These are phyloP conservation scores for Umbelopsis isabellina DNA, from an alignment of 192 early-diverging fungal genomes.

Conservation along the genomic window DNA sequence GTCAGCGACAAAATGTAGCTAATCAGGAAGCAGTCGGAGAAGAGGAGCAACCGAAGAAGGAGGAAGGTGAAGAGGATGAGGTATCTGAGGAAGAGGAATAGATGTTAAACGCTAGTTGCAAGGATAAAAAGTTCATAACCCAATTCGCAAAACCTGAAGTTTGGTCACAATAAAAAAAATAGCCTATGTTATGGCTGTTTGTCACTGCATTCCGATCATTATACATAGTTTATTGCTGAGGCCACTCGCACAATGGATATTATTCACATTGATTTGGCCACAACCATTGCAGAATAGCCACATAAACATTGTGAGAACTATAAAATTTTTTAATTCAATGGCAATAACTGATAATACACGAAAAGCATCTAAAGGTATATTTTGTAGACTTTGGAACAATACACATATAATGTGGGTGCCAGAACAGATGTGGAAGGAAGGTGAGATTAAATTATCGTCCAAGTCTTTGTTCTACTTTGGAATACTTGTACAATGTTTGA, in stretches of 20 bases:
- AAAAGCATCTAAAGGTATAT: neutral
- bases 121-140: too few species aligned
- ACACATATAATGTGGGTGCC: neutral
- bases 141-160: neutral
- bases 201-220: too few species aligned
- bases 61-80: neutral
- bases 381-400: neutral
- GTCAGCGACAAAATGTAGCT: neutral
- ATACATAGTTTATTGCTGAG: too few species aligned
- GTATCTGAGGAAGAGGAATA: conserved; percentile 1
- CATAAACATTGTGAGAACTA: too few species aligned
- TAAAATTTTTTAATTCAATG: too few species aligned
- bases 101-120: neutral
- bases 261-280: too few species aligned
- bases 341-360: neutral
- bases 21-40: neutral
- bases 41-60: neutral
- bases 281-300: too few species aligned
- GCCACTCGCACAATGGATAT: neutral
- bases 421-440: neutral
- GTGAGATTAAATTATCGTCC: neutral
- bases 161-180: neutral
- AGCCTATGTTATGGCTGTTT: too few species aligned
- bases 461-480: conserved; percentile 25
- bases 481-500: conserved; percentile 9